Conservation (phyloP, 768 basidiomycete species). For the Pleurotus tuoliensis region DNA sequence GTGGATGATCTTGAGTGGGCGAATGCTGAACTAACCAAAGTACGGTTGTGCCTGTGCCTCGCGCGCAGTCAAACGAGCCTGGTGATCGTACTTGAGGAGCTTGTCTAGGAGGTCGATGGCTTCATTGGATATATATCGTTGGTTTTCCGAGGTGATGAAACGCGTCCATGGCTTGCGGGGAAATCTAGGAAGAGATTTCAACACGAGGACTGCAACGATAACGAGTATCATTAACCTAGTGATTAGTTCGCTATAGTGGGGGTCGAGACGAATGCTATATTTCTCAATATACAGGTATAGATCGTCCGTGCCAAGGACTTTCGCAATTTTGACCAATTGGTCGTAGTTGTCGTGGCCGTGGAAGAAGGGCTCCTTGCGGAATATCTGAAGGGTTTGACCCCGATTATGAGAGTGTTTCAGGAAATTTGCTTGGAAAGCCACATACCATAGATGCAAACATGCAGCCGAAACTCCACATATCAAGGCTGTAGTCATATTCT, state of each 20-base stretch:
- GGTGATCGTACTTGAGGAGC: constrained; percentile 93
- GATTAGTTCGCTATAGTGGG: constrained; percentile 94
- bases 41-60: constrained; percentile 93
- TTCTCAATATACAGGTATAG: constrained; percentile 89
- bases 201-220: constrained; percentile 2
- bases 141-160: constrained; percentile 94
- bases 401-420: neutral
- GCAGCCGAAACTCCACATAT: constrained; percentile 99
- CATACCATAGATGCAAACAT: constrained; percentile 98
- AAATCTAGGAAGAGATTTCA: constrained; percentile 47
- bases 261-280: constrained; percentile 92
- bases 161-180: constrained; percentile 93
- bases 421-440: constrained; percentile 6
- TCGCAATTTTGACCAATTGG: constrained; percentile 96
- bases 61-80: constrained; percentile 90
- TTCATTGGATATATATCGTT: constrained; percentile 94
- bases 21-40: constrained; percentile 56
- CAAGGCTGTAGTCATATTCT: constrained; percentile 95
- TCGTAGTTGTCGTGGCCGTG: constrained; percentile 99
- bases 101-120: constrained; percentile 96
- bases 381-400: constrained; percentile 57
- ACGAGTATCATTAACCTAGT: constrained; percentile 11
- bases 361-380: constrained; percentile 99
- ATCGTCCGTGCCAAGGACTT: constrained; percentile 96
- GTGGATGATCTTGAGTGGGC: neutral